phyloP scores from a whole-genome alignment of 805 yeast genomes.

The Candida boleticola region DNA sequence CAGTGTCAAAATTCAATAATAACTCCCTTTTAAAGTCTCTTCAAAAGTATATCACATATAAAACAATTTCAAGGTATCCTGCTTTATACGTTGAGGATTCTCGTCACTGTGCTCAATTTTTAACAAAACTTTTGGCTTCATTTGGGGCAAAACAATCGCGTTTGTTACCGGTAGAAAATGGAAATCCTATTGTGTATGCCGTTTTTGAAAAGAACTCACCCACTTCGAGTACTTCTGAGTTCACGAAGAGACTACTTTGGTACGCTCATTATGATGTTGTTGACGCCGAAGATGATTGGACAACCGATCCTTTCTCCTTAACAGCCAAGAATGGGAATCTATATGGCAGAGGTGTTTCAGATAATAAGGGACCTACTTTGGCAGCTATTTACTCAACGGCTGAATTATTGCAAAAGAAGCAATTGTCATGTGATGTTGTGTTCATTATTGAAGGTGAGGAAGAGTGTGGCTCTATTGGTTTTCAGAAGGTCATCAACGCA shows the following conservation, averaged over 20 bases:
- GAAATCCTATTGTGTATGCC: slow-evolving; percentile 85
- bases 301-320: slow-evolving; percentile 72
- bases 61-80: slow-evolving; percentile 76
- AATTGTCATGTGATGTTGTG: slow-evolving; percentile 68
- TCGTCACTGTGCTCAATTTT: slow-evolving; percentile 78
- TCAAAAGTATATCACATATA: slow-evolving; percentile 59
- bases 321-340: slow-evolving; percentile 80
- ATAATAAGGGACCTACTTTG: slow-evolving; percentile 89
- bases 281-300: slow-evolving; percentile 73
- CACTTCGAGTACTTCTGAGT: not conserved
- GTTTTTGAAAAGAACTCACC: slow-evolving; percentile 51
- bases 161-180: slow-evolving; percentile 68
- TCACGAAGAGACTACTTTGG: slow-evolving; percentile 58
- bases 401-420: slow-evolving; percentile 50
- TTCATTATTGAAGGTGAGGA: slow-evolving; percentile 94
- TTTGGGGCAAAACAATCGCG: slow-evolving; percentile 70
- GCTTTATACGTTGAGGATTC: slow-evolving; percentile 72
- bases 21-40: slow-evolving; percentile 66
- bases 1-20: slow-evolving; percentile 37
- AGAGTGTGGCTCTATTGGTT: slow-evolving; percentile 89
- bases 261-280: slow-evolving; percentile 97
- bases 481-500: slow-evolving; percentile 59
- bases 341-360: slow-evolving; percentile 91
- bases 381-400: slow-evolving; percentile 89
- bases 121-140: slow-evolving; percentile 57